Conservation (phyloP, 2,329 filamentous ascomycete species). For the Claviceps pazoutovae region DNA sequence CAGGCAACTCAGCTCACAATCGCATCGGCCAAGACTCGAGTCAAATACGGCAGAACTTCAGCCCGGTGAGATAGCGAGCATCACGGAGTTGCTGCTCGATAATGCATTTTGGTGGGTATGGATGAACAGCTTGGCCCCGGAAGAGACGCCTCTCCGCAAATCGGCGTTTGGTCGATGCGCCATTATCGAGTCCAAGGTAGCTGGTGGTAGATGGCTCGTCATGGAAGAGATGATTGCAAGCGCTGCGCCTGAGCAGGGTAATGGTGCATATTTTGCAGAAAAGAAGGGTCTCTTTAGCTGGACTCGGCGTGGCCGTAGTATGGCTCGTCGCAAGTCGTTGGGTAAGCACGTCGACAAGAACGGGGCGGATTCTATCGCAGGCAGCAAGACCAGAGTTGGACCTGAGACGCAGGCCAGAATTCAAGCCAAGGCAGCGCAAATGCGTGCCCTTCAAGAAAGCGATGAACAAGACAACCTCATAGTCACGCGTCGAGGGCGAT, state of each 20-base stretch:
- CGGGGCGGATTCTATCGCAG: slow-evolving; percentile 24
- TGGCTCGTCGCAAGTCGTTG: slow-evolving; percentile 56
- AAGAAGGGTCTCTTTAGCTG: slow-evolving; percentile 93
- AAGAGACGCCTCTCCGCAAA: slow-evolving; percentile 76
- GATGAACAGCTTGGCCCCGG: slow-evolving; percentile 89
- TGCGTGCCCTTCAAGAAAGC: slow-evolving; percentile 58
- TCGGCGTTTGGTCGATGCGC: slow-evolving; percentile 89
- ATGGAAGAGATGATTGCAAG: slow-evolving; percentile 96
- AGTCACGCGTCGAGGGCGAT: slow-evolving; percentile 36
- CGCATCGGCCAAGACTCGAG: slow-evolving; percentile 61
- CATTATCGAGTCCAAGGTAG: slow-evolving; percentile 75
- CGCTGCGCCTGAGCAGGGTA: slow-evolving; percentile 69
- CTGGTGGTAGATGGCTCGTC: slow-evolving; percentile 74
- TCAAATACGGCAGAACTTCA: slow-evolving; percentile 53
- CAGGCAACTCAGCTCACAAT: slow-evolving; percentile 75
- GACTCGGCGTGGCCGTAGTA: slow-evolving; percentile 51
- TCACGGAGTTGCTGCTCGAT: slow-evolving; percentile 72
- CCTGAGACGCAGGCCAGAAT: slow-evolving; percentile 89
- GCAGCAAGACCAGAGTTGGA: slow-evolving; percentile 72
- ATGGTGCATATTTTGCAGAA: slow-evolving; percentile 80
- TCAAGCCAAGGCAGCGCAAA: slow-evolving; percentile 73
- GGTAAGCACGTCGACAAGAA: slow-evolving; percentile 43
- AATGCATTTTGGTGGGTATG: slow-evolving; percentile 99
- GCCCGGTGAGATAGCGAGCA: slow-evolving; percentile 88
- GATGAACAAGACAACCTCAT: slow-evolving; percentile 31